Evolutionary conservation across 495 filamentous ascomycete genomes (phyloP).

Genomic region (Chaetomidium leptoderma): DNA sequence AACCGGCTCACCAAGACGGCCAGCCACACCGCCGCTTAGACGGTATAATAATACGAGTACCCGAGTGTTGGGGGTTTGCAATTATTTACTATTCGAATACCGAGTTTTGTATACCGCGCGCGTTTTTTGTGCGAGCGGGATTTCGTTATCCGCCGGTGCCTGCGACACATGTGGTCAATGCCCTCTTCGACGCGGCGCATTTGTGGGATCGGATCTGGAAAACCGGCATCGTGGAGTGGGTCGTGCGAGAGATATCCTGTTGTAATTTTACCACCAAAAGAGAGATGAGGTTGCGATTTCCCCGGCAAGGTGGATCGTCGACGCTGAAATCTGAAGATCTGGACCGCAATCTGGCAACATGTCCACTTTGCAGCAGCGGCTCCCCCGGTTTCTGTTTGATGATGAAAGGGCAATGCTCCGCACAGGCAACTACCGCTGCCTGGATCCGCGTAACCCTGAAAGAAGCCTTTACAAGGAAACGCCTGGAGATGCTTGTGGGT

Average conservation of each 20-base stretch:
- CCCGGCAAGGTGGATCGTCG: neutral
- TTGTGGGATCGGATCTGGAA: slow-evolving; percentile 1
- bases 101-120: neutral
- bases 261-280: slow-evolving; percentile 3
- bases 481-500: no score
- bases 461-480: no score
- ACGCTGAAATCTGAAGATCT: neutral
- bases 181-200: neutral
- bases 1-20: slow-evolving; percentile 39
- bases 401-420: no score
- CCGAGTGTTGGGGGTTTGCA: neutral
- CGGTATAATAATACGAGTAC: neutral
- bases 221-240: slow-evolving; percentile 1
- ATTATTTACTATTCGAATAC: neutral
- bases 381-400: slow-evolving; percentile 9
- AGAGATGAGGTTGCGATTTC: neutral
- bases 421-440: no score
- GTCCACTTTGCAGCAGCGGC: neutral
- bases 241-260: neutral
- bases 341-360: neutral
- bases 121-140: neutral
- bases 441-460: no score
- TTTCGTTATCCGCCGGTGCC: no score
- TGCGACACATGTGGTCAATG: neutral
- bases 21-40: slow-evolving; percentile 34